Conservation (phyloP, 352 stramenopile species). For the Phytophthora colocasiae region DNA sequence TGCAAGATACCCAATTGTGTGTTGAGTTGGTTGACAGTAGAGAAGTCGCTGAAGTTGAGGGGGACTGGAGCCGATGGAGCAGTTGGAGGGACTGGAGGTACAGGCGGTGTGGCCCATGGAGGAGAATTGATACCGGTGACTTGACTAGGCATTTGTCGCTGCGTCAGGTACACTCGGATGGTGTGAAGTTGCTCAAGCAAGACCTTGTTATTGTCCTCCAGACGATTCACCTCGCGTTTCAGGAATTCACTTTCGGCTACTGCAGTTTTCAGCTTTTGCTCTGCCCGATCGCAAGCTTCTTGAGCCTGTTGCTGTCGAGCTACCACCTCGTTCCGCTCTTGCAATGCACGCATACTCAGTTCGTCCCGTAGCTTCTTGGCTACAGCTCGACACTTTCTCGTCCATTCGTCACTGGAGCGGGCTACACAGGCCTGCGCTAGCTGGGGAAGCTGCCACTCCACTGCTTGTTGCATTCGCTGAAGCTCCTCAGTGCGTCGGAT, state of each 20-base stretch:
- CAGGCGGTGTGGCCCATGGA: constrained; percentile 13
- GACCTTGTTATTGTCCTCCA: constrained; percentile 72
- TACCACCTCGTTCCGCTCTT: constrained; percentile 46
- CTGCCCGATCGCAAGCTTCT: constrained; percentile 39
- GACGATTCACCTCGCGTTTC: constrained; percentile 52
- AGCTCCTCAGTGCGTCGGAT: constrained; percentile 47
- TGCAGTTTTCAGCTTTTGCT: constrained; percentile 52
- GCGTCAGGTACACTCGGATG: constrained; percentile 65
- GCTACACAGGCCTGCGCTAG: constrained; percentile 57
- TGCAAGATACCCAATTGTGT: constrained; percentile 60
- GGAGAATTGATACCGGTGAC: constrained; percentile 3
- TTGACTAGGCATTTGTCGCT: constrained; percentile 42
- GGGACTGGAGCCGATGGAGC: constrained; percentile 3
- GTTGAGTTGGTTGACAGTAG: constrained; percentile 54
- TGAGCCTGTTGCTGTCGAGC: constrained; percentile 32
- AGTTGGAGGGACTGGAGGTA: not conserved
- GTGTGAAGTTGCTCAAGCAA: constrained; percentile 65
- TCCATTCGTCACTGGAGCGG: constrained; percentile 53
- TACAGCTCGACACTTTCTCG: constrained; percentile 42
- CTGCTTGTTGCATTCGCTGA: constrained; percentile 44
- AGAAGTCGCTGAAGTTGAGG: constrained; percentile 40
- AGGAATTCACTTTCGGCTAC: constrained; percentile 57
- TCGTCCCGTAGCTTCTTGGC: constrained; percentile 45
- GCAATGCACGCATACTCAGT: constrained; percentile 36
- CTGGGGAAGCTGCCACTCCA: constrained; percentile 60